Evolutionary conservation across 495 filamentous ascomycete genomes (phyloP), one percentile per base, ranked within the genome.

Genomic region (Alectoria sarmentosa): DNA sequence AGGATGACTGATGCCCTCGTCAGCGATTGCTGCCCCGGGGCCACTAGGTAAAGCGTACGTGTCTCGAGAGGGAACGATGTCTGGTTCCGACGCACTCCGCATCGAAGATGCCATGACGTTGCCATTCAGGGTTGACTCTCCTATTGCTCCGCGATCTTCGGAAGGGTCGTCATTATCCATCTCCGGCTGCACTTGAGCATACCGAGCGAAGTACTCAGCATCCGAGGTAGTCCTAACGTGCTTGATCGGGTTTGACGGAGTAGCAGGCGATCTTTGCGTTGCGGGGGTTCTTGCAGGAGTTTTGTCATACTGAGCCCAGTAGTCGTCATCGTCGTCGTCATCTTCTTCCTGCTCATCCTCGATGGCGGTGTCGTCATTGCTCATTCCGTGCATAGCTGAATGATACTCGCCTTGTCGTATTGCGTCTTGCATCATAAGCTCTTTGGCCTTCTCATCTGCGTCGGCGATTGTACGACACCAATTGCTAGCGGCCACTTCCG

Each of bases 301-400:
- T 13, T 86, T 84, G 78, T 97, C 94, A 73, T 98, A 98, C 66
- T 87, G 87, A 37, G 87, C 90, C 94, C 94, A 98, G 75, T 98
- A 98, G 69, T 86, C 89, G 66, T 92, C 92, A 65, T 96, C 92
- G 37, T 95, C 90, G 23, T 90, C 88, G 0, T 88, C 87, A 0
- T 82, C 81, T 1, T 54, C 49, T 48, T 55, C 54, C 55, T 59
- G 61, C 49, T 62, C 37, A 42, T 69, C 38, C 4, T 59, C 68
- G 23, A 69, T 70, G 13, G 74, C 67, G 3, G 66, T 66, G 4
- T 32, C 39, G 7, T 5, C 21, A 0, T 58, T 48, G 38, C 32
- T 17, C 14, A 38, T 13, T 38, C 23, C 34, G 26, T 60, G 56
- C 30, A 37, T 38, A 42, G 66, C 63, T 23, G 70, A 63, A 59